These are phyloP conservation scores for Venturia nashicola DNA, from an alignment of 2,329 filamentous ascomycete genomes.

Conservation along the genomic window DNA sequence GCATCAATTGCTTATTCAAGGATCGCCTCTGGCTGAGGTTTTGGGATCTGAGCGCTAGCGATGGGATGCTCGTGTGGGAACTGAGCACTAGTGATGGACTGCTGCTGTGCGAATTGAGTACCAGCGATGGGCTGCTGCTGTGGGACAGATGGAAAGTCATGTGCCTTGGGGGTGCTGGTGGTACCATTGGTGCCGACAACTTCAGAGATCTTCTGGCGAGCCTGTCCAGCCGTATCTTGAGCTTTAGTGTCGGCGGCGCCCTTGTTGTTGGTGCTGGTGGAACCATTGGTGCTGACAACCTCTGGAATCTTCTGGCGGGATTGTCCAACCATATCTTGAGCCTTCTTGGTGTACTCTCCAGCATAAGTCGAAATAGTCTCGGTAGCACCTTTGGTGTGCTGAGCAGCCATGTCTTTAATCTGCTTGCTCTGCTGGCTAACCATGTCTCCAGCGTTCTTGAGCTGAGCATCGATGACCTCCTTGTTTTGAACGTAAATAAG, in stretches of 20 bases:
- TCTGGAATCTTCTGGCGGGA: constrained; percentile 2
- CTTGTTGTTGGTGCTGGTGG: constrained; percentile 28
- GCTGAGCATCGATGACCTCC: constrained; percentile 49
- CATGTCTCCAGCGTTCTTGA: constrained; percentile 41
- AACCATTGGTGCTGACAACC: background rate
- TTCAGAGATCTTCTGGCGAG: background rate
- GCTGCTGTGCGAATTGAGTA: too few relatives aligned
- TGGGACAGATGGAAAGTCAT: background rate
- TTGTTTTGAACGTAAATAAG: constrained; percentile 54
- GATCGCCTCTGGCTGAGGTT: background rate
- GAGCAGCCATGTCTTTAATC: constrained; percentile 45
- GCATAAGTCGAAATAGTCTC: constrained; percentile 46
- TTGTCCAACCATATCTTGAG: constrained; percentile 31
- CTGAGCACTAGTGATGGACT: too few relatives aligned
- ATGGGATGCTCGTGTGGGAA: too few relatives aligned
- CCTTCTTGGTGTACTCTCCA: constrained; percentile 48
- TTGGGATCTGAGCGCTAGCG: background rate
- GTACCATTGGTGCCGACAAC: background rate
- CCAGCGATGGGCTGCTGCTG: background rate
- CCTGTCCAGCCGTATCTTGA: constrained; percentile 28
- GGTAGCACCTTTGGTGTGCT: constrained; percentile 46
- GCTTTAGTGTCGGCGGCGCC: constrained; percentile 48
- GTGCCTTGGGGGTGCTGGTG: constrained; percentile 2
- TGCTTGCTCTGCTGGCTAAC: constrained; percentile 47
- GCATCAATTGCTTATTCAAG: background rate